A percentile compares a stretch with the other conserved stretches of the same genome.
phyloP scores from a whole-genome alignment of 1,139 yeast genomes.

The Nakaseomyces nivariensis region DNA sequence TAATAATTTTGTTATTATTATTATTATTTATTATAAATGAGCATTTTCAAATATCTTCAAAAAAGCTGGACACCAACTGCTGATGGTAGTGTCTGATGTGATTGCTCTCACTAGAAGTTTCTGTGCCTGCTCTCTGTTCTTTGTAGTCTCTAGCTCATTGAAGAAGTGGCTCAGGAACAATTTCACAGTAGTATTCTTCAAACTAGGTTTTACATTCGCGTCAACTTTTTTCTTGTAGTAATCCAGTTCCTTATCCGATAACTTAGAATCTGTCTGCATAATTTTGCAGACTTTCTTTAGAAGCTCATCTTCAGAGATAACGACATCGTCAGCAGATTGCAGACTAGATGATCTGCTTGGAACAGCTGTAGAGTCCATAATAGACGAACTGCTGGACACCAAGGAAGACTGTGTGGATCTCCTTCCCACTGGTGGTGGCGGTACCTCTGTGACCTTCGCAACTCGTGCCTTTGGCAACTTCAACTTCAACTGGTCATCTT shows the following conservation, averaged over 20 bases:
- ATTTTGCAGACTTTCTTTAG: conserved; percentile 12
- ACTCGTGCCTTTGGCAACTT: background rate
- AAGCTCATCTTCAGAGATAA: conserved; percentile 14
- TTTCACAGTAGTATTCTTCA: conserved; percentile 16
- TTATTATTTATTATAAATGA: background rate
- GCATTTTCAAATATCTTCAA: conserved; percentile 21
- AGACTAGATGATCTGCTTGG: conserved; percentile 4
- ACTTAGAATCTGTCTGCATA: conserved; percentile 10
- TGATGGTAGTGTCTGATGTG: conserved; percentile 22
- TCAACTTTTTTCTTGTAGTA: conserved; percentile 23
- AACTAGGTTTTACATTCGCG: conserved; percentile 12
- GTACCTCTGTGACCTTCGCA: background rate
- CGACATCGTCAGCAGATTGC: background rate
- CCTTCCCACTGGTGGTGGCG: conserved; percentile 3
- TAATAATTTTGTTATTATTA: no score
- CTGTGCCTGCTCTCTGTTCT: conserved; percentile 15
- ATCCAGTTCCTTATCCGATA: conserved; percentile 19
- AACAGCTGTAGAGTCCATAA: background rate
- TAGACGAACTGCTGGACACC: background rate
- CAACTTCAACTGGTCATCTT: background rate
- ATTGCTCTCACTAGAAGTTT: conserved; percentile 20
- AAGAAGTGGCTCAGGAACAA: conserved; percentile 17
- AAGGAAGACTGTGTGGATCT: background rate
- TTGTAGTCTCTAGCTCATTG: background rate
- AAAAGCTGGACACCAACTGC: conserved; percentile 30